Conservation (phyloP, 768 basidiomycete genomes). For the Crepidotus variabilis region DNA sequence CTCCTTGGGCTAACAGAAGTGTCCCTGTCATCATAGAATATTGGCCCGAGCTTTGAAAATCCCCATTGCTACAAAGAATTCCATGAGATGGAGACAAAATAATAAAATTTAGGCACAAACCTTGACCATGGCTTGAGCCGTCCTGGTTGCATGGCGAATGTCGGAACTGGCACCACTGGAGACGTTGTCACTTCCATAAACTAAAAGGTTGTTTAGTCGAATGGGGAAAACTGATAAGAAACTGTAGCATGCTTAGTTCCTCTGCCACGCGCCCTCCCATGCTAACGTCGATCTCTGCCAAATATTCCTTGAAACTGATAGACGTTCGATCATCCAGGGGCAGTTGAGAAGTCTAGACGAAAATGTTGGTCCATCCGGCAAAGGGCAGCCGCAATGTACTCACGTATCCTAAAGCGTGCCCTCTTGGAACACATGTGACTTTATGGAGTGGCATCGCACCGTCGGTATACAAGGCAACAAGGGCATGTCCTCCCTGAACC, state of each 20-base stretch:
- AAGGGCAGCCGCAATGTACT: constrained; percentile 25
- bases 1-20: constrained; percentile 69
- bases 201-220: constrained; percentile 34
- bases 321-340: constrained; percentile 78
- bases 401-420: constrained; percentile 87
- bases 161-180: constrained; percentile 93
- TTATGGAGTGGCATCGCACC: constrained; percentile 97
- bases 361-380: constrained; percentile 6
- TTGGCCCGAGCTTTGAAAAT: constrained; percentile 81
- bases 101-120: constrained; percentile 36
- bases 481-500: constrained; percentile 80
- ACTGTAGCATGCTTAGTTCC: constrained; percentile 61
- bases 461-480: constrained; percentile 91
- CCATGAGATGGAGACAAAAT: constrained; percentile 6
- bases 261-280: constrained; percentile 97
- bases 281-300: constrained; percentile 83
- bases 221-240: constrained; percentile 8
- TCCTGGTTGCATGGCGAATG: constrained; percentile 72
- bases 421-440: constrained; percentile 96
- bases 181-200: constrained; percentile 84
- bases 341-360: constrained; percentile 63
- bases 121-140: constrained; percentile 86
- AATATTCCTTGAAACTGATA: constrained; percentile 67
- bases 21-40: constrained; percentile 73
- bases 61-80: constrained; percentile 58